Conservation (phyloP, 2,329 filamentous ascomycete genomes). For the Fusarium sp. region DNA sequence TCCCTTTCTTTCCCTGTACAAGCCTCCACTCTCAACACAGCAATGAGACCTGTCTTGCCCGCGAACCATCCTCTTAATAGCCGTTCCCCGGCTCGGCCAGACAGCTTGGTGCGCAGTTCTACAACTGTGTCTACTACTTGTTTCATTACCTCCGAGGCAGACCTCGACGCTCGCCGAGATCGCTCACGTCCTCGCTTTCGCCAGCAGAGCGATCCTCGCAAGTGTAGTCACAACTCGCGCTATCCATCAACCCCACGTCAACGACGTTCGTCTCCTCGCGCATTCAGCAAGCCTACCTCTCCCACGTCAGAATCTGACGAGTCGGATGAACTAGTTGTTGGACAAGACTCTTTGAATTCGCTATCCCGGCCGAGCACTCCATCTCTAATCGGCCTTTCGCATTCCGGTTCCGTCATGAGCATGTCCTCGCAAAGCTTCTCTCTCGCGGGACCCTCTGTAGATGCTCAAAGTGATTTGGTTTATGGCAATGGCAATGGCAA, state of each 20-base stretch:
- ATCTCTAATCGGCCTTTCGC: constrained; percentile 42
- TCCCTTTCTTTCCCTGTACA: constrained; percentile 13
- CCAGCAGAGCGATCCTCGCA: constrained; percentile 38
- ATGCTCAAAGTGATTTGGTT: constrained; percentile 44
- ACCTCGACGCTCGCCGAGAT: constrained; percentile 44
- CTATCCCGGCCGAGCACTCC: constrained; percentile 46
- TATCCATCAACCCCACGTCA: constrained; percentile 36
- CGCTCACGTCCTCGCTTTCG: constrained; percentile 40
- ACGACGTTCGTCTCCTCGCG: constrained; percentile 27
- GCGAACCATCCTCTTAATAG: constrained; percentile 37
- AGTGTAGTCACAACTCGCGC: constrained; percentile 34
- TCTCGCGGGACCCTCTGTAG: constrained; percentile 57
- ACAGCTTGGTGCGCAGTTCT: constrained; percentile 35
- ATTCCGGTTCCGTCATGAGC: constrained; percentile 54
- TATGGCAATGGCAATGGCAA: constrained; percentile 20
- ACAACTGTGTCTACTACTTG: constrained; percentile 47
- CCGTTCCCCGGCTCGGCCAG: constrained; percentile 33
- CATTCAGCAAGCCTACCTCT: constrained; percentile 27
- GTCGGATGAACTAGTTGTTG: constrained; percentile 27
- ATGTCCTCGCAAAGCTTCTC: constrained; percentile 65
- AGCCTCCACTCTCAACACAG: constrained; percentile 28
- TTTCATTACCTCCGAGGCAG: constrained; percentile 51
- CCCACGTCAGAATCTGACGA: constrained; percentile 25
- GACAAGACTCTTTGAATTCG: constrained; percentile 33
- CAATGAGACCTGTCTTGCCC: constrained; percentile 45